Conservation (phyloP, 1,284 basidiomycete species). For the Stygiomarasmius scandens region DNA sequence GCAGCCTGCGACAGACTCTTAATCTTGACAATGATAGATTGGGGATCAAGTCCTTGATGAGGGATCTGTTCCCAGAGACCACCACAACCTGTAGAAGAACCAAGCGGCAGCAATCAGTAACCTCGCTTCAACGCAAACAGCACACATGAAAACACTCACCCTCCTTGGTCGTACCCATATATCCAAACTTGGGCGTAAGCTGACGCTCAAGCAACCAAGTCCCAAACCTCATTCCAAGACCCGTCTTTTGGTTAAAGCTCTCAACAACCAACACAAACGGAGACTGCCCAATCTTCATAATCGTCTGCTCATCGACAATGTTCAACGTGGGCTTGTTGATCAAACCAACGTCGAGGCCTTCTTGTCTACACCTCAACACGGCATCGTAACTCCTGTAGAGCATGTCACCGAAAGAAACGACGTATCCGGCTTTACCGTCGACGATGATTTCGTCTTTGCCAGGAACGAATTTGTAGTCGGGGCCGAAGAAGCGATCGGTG, state of each 20-base stretch:
- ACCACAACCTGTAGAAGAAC: conserved; percentile 55
- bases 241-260: conserved; percentile 86
- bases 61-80: conserved; percentile 83
- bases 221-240: conserved; percentile 79
- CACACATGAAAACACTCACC: conserved; percentile 39
- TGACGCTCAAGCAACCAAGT: conserved; percentile 83
- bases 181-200: conserved; percentile 78
- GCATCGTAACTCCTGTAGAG: conserved; percentile 81
- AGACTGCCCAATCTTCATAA: conserved; percentile 70
- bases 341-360: conserved; percentile 78
- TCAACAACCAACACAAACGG: conserved; percentile 83
- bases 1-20: conserved; percentile 42
- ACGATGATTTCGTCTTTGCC: conserved; percentile 79
- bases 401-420: conserved; percentile 82
- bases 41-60: conserved; percentile 71
- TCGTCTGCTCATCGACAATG: conserved; percentile 76
- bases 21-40: conserved; percentile 72
- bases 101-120: not conserved
- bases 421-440: conserved; percentile 74
- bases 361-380: conserved; percentile 67
- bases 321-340: conserved; percentile 86
- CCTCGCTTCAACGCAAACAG: too few species aligned
- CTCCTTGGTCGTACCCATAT: conserved; percentile 81
- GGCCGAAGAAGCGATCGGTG: conserved; percentile 65
- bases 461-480: conserved; percentile 75